Conservation (phyloP, 2,329 filamentous ascomycete species). For the Colletotrichum sp. region DNA sequence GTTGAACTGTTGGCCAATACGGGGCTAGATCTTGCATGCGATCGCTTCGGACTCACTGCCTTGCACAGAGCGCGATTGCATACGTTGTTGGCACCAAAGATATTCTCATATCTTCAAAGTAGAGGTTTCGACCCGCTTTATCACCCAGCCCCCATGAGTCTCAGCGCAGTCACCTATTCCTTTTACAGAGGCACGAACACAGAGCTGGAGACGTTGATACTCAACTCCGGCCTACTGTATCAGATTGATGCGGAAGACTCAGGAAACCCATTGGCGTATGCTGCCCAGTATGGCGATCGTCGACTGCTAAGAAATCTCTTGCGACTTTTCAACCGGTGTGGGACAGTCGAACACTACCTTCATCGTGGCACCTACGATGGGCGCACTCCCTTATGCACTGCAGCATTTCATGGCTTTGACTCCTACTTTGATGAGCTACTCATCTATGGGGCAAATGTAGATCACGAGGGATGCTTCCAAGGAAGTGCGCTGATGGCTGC, state of each 20-base stretch:
- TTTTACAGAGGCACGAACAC: fast-evolving
- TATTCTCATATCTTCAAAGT: too few species aligned
- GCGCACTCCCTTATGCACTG: fast-evolving
- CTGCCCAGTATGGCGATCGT: fast-evolving
- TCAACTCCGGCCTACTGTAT: not conserved
- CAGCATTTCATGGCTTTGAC: fast-evolving
- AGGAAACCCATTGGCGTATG: not conserved
- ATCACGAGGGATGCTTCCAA: not conserved
- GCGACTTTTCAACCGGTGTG: not conserved
- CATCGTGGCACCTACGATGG: fast-evolving
- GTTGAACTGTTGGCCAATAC: too few species aligned
- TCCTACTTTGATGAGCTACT: not conserved
- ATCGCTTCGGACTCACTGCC: too few species aligned
- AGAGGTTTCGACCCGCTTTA: too few species aligned
- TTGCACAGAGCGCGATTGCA: too few species aligned
- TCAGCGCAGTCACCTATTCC: too few species aligned
- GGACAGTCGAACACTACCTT: fast-evolving
- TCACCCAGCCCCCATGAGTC: too few species aligned
- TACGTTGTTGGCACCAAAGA: too few species aligned
- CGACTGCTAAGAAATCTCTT: not conserved
- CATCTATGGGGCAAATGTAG: fast-evolving
- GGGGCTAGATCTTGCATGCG: too few species aligned
- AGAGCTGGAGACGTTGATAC: not conserved
- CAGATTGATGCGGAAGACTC: fast-evolving
- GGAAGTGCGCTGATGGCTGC: not conserved